Conservation (phyloP, 2,329 filamentous ascomycete genomes). For the Botrytis squamosa region DNA sequence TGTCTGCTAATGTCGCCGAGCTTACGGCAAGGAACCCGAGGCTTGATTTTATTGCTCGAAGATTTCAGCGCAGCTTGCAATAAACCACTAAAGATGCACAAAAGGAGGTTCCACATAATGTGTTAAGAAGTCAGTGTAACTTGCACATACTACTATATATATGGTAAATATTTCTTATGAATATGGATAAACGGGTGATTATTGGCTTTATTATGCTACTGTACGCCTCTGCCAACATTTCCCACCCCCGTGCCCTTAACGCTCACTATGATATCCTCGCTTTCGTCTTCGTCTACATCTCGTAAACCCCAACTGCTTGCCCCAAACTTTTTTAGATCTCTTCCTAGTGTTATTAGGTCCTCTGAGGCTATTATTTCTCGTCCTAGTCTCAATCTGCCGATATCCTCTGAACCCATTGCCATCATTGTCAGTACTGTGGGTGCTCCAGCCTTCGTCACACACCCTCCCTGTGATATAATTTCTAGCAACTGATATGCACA, state of each 20-base stretch:
- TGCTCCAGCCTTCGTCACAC: slow-evolving; percentile 69
- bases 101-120: neutral
- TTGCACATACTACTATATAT: neutral
- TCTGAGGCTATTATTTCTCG: slow-evolving; percentile 79
- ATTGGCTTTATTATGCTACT: slow-evolving; percentile 44
- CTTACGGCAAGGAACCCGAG: slow-evolving; percentile 31
- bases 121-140: neutral
- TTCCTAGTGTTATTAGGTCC: slow-evolving; percentile 73
- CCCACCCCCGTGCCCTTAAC: slow-evolving; percentile 92
- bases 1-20: slow-evolving; percentile 34
- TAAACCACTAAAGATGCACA: slow-evolving; percentile 19
- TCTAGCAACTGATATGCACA: slow-evolving; percentile 90
- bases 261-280: slow-evolving; percentile 74
- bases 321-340: slow-evolving; percentile 86
- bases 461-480: slow-evolving; percentile 77
- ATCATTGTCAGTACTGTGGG: slow-evolving; percentile 81
- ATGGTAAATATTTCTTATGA: neutral
- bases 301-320: slow-evolving; percentile 87
- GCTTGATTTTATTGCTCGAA: slow-evolving; percentile 31
- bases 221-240: slow-evolving; percentile 88
- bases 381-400: slow-evolving; percentile 80
- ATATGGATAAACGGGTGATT: neutral
- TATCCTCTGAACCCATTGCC: slow-evolving; percentile 97
- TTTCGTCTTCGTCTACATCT: slow-evolving; percentile 63
- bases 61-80: slow-evolving; percentile 33